Evolutionary conservation across 306 rosid genomes (phyloP).

Genomic region (Datisca glomerata): DNA sequence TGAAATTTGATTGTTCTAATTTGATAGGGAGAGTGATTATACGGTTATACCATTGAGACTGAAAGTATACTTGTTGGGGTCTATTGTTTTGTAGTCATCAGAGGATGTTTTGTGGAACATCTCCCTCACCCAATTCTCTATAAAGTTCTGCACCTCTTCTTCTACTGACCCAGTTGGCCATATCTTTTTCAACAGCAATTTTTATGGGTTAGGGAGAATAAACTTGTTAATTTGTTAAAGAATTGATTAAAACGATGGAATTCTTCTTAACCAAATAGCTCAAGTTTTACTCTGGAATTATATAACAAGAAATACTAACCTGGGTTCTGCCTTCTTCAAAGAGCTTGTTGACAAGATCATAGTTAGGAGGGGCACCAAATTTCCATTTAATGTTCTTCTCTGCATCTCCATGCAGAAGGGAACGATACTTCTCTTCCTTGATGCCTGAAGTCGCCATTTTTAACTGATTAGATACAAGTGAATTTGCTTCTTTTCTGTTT

Average conservation of each 20-base stretch:
- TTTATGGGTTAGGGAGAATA: not conserved
- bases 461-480: too few relatives aligned
- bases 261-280: too few relatives aligned
- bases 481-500: too few relatives aligned
- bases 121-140: slow-evolving; percentile 61
- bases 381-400: slow-evolving; percentile 51
- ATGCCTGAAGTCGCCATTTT: slow-evolving; percentile 20
- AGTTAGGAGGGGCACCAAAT: slow-evolving; percentile 43
- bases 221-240: too few relatives aligned
- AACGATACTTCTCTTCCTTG: slow-evolving; percentile 34
- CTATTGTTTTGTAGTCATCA: slow-evolving; percentile 23
- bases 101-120: slow-evolving; percentile 23
- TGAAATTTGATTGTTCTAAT: too few relatives aligned
- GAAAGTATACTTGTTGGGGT: slow-evolving; percentile 32
- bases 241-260: too few relatives aligned
- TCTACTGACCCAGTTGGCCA: slow-evolving; percentile 60
- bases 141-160: slow-evolving; percentile 40
- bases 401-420: slow-evolving; percentile 24
- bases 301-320: slow-evolving; percentile 19
- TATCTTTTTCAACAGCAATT: slow-evolving; percentile 19
- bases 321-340: slow-evolving; percentile 57
- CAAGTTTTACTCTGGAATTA: too few relatives aligned
- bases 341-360: slow-evolving; percentile 42
- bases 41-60: slow-evolving; percentile 43
- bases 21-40: too few relatives aligned